A percentile compares a stretch with the other conserved stretches of the same genome.
Conservation (phyloP, 768 basidiomycete genomes). For the Pulveroboletus sp. region DNA sequence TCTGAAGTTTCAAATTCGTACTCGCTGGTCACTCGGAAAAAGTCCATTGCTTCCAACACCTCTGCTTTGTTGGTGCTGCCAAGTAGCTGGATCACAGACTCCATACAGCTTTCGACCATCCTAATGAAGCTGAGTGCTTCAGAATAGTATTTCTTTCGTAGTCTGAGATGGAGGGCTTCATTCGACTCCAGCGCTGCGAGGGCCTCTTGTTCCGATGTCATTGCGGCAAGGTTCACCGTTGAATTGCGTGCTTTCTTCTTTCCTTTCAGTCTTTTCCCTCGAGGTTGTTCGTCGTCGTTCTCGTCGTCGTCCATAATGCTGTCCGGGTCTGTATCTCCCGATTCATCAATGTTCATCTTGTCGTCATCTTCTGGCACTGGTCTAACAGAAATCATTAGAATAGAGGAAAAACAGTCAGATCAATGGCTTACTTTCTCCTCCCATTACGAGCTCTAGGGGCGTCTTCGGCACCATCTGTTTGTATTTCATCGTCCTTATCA, state of each 20-base stretch:
- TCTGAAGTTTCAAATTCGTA: conserved; percentile 78
- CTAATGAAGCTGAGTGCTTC: conserved; percentile 85
- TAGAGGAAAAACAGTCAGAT: background rate
- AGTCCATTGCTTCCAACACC: conserved; percentile 82
- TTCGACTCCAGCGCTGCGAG: conserved; percentile 65
- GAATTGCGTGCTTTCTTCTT: conserved; percentile 59
- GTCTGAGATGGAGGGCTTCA: conserved; percentile 57
- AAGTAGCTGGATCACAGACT: conserved; percentile 67
- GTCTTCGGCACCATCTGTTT: conserved; percentile 25
- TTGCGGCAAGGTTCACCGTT: conserved; percentile 62
- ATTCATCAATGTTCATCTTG: conserved; percentile 57
- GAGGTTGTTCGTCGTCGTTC: conserved; percentile 28
- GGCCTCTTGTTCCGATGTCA: conserved; percentile 67
- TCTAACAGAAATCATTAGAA: conserved; percentile 14
- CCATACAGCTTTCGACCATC: conserved; percentile 62
- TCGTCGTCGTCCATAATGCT: conserved; percentile 37
- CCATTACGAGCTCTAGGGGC: conserved; percentile 27
- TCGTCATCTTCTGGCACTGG: conserved; percentile 34
- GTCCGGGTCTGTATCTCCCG: conserved; percentile 32
- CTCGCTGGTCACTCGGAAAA: conserved; percentile 77
- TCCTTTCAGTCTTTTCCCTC: conserved; percentile 39
- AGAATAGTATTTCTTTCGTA: conserved; percentile 81
- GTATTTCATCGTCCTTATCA: conserved; percentile 33
- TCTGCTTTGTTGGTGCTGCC: conserved; percentile 84
- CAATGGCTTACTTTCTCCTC: conserved; percentile 23